A percentile compares a stretch with the other conserved stretches of the same genome.
Conservation (phyloP, 2,329 filamentous ascomycete species). For the Drechslerella dactyloides region DNA sequence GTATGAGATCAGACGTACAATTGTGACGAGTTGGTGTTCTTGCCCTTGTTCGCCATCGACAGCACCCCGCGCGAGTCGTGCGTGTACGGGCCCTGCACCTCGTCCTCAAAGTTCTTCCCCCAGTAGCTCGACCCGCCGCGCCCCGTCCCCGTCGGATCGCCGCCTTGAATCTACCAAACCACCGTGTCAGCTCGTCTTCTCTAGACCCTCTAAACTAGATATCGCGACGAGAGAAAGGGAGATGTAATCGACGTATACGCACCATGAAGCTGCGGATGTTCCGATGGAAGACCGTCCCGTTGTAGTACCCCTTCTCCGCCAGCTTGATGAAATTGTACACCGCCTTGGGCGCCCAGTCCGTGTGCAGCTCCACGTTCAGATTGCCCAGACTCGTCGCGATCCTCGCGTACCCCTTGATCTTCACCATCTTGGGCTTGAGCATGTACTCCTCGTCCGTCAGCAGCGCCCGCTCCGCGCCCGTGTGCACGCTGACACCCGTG, state of each 20-base stretch:
- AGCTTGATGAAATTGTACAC: constrained; percentile 97
- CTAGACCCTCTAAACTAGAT: too few species aligned
- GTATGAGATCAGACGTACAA: constrained; percentile 62
- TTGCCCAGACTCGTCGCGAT: constrained; percentile 84
- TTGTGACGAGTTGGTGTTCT: constrained; percentile 94
- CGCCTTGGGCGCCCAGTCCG: constrained; percentile 87
- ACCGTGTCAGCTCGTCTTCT: background rate
- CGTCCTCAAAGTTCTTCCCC: constrained; percentile 93
- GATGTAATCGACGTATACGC: constrained; percentile 75
- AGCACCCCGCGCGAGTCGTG: constrained; percentile 80
- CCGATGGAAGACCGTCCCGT: constrained; percentile 81
- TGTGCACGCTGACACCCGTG: constrained; percentile 90
- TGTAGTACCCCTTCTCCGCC: constrained; percentile 88
- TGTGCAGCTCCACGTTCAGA: constrained; percentile 84
- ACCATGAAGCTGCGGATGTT: constrained; percentile 94
- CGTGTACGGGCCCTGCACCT: constrained; percentile 86
- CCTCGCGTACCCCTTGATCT: constrained; percentile 88
- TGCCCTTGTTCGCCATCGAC: constrained; percentile 98
- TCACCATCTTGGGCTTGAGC: constrained; percentile 86
- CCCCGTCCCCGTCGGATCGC: constrained; percentile 90
- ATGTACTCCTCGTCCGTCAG: constrained; percentile 96
- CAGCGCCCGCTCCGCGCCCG: constrained; percentile 81
- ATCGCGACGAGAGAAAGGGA: too few species aligned
- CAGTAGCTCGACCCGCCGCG: constrained; percentile 88
- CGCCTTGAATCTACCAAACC: constrained; percentile 74